phyloP scores from a whole-genome alignment of 169 alveolate genomes.

The Plasmodium vinckei region DNA sequence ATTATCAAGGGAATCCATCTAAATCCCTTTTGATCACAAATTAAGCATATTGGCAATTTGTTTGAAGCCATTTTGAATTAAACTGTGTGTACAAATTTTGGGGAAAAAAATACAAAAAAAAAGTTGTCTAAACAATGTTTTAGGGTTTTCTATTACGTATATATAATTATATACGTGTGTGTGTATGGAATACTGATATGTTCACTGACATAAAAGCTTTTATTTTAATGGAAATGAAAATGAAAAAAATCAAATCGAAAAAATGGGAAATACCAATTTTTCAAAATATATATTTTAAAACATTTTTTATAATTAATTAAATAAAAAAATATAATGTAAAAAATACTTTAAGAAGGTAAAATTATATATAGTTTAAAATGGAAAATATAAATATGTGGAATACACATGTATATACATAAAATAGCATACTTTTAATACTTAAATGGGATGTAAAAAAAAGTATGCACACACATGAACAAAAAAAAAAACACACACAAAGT shows the following conservation, averaged over 20 bases:
- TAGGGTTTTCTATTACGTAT: too few species aligned
- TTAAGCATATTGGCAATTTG: slow-evolving; percentile 13
- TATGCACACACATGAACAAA: too few species aligned
- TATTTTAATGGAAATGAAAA: background rate
- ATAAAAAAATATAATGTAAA: background rate
- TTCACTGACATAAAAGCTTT: background rate
- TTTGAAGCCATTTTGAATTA: slow-evolving; percentile 13
- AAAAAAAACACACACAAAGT: too few species aligned
- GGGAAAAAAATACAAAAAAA: background rate
- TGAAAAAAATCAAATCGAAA: slow-evolving; percentile 6
- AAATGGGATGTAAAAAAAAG: too few species aligned
- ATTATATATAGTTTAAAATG: too few species aligned
- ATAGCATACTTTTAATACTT: too few species aligned
- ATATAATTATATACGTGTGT: background rate
- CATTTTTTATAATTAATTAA: background rate
- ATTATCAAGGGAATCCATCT: slow-evolving; percentile 37
- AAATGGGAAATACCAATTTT: background rate
- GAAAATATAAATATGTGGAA: too few species aligned
- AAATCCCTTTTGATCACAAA: slow-evolving; percentile 60
- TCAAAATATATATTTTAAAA: background rate
- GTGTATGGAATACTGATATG: background rate
- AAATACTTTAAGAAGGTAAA: background rate
- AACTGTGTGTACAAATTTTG: background rate
- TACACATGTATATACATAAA: too few species aligned
- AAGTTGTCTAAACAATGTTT: background rate